These are phyloP conservation scores for Solanum megistacrolobum DNA, from an alignment of 257 asterid genomes.

Conservation along the genomic window DNA sequence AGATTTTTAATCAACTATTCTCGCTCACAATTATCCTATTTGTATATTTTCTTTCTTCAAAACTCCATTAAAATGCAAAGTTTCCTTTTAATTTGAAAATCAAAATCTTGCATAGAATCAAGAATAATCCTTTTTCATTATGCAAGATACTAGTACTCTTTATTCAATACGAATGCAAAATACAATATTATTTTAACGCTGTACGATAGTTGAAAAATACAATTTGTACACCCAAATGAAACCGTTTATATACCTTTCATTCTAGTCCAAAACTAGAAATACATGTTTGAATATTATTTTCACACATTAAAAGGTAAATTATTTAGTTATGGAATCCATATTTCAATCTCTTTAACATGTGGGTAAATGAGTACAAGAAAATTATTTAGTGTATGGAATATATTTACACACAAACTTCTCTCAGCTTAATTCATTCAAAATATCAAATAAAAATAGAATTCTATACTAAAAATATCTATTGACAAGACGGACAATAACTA, in stretches of 20 bases:
- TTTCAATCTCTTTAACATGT: neutral
- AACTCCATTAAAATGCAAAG: neutral
- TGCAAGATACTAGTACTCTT: neutral
- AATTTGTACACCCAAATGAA: neutral
- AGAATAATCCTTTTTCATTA: too few relatives aligned
- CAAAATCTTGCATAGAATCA: neutral
- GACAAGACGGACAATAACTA: neutral
- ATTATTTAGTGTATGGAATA: neutral
- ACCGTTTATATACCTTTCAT: neutral
- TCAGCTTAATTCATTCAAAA: neutral
- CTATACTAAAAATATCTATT: neutral
- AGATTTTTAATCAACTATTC: too few relatives aligned
- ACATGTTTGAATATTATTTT: neutral
- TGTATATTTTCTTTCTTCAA: neutral
- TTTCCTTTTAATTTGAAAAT: neutral
- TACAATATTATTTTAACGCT: too few relatives aligned
- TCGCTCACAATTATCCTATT: neutral
- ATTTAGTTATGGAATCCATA: neutral
- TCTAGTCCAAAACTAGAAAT: neutral
- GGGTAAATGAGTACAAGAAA: neutral
- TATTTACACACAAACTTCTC: neutral
- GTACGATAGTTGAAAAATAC: neutral
- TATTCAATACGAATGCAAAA: too few relatives aligned
- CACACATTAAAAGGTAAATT: neutral
- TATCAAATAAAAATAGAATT: neutral